Evolutionary conservation across 441 rosid species (phyloP), one percentile per base, ranked within the genome.

Genomic region (Kokia cookei): DNA sequence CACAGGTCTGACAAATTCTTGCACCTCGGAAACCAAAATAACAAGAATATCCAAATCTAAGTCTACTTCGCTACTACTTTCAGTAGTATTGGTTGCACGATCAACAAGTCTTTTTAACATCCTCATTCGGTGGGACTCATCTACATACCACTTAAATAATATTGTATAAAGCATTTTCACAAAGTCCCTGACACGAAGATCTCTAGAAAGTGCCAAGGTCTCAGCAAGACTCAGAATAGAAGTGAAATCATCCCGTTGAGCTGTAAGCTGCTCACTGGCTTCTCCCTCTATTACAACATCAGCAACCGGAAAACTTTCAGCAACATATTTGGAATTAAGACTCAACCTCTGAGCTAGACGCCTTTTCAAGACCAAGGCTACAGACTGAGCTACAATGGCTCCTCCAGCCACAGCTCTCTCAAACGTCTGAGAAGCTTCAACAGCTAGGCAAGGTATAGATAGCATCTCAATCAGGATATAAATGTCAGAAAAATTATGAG

Each of bases 321-420:
- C 73, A 75, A 77, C 84, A 77, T 82, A 83, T 82, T 82, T 78
- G 73, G 91, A 78, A 82, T 57, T 87, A 72, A 81, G 82, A 80
- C 77, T 84, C 76, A 83, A 74, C 77, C 87, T 83, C 76, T 86
- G 91, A 78, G 89, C 75, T 60, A 86, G 81, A 42, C 96, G 88
- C 80, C 91, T 90, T 85, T 94, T 96, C 86, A 97, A 84, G 79
- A 94, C 97, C 90, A 90, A 75, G 69, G 91, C 91, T 37, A 91
- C 86, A 62, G 93, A 82, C 76, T 90, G 93, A 78, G 94, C 91
- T 58, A 79, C 83, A 81, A 94, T 84, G 73, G 89, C 87, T 80
- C 98, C 98, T 75, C 89, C 89, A 70, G 89, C 90, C 75, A 94
- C 91, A 75, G 98, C 97, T 84, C 90, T 92, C 86, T 93, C 98